Evolutionary conservation across 2,329 filamentous ascomycete species (phyloP), one percentile per base, ranked within the genome.

Genomic region (Capronia americana): DNA sequence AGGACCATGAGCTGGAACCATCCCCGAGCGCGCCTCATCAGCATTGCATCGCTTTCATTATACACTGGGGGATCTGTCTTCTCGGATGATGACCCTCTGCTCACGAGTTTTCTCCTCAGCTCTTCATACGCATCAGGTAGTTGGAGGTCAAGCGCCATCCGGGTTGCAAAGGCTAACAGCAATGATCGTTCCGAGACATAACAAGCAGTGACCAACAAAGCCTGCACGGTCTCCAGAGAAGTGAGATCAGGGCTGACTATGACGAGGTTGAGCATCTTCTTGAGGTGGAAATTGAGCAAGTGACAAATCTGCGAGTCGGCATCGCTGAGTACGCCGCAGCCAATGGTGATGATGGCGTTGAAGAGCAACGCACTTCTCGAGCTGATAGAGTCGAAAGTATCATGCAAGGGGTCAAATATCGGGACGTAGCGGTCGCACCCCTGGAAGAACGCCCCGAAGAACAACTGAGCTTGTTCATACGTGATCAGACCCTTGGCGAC

Each of bases 1-100:
- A 86, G 73, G 23, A 86, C 81, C 64, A 85, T 79, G 3, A 85
- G 76, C 2, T 82, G 82, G 72, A 85, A 82, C 84, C 84, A 86
- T 0, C 83, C 79, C 46, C 84, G 77, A 0, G 80, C 75, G 56
- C 78, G 78, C 24, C 79, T 75, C 75, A 83, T 79, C 62, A 84
- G 69, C 11, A 72, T 69, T 17, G 68, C 65, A 5, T 66, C 57
- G 14, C 20, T 38, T 20, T 65, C 48, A 30, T 57, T 34, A 34
- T 50, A 65, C 12, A 14, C 30, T 11, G 26, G 34, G 4, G 46
- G 20, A 17, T 38, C 53, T 8, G 14, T 32, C n/a, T 34, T 34
- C 23, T 57, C 23, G 8, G 51, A 57, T 26, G 34, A 23, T 6
- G 71, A 66, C 26, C 74, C 74, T 20, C 70, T 73, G 55, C 71